phyloP scores from a whole-genome alignment of 202 grass and related monocot genomes.

The Brachypodium distachyon region DNA sequence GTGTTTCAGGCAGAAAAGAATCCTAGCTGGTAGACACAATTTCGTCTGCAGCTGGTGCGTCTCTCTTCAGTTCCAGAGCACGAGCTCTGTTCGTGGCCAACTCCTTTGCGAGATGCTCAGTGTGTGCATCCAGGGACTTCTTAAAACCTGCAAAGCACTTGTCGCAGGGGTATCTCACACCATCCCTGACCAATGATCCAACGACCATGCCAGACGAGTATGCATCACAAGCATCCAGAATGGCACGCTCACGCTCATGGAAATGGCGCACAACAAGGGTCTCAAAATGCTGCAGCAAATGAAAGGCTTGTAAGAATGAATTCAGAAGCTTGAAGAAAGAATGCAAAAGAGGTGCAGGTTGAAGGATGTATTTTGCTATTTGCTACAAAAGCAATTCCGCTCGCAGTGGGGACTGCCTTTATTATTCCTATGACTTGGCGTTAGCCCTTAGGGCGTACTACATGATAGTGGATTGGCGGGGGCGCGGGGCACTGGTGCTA shows the following conservation, averaged over 20 bases:
- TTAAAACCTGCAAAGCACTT: slow-evolving; percentile 36
- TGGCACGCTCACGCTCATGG: slow-evolving; percentile 23
- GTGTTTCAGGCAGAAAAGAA: background rate
- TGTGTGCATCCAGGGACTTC: slow-evolving; percentile 19
- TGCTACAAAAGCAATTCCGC: background rate
- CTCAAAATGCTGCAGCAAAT: slow-evolving; percentile 72
- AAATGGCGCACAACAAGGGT: slow-evolving; percentile 62
- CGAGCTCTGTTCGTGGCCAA: slow-evolving; percentile 14
- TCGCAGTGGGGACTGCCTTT: background rate
- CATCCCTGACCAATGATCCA: slow-evolving; percentile 28
- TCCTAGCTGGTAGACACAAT: slow-evolving; percentile 20
- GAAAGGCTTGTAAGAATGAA: slow-evolving; percentile 1
- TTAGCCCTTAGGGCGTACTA: too few relatives aligned
- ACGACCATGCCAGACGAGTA: slow-evolving; percentile 52
- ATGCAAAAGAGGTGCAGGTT: background rate
- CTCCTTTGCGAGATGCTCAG: slow-evolving; percentile 17
- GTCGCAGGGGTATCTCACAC: background rate
- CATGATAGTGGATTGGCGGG: too few relatives aligned
- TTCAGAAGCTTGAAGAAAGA: background rate
- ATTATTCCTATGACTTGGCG: too few relatives aligned
- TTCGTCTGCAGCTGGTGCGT: background rate
- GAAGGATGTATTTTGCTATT: background rate
- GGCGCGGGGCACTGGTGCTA: too few relatives aligned
- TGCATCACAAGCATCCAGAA: slow-evolving; percentile 47
- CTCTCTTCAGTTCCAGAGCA: background rate